Evolutionary conservation across 1,284 basidiomycete species (phyloP).

Genomic region (Cryptococcus maquisensis): DNA sequence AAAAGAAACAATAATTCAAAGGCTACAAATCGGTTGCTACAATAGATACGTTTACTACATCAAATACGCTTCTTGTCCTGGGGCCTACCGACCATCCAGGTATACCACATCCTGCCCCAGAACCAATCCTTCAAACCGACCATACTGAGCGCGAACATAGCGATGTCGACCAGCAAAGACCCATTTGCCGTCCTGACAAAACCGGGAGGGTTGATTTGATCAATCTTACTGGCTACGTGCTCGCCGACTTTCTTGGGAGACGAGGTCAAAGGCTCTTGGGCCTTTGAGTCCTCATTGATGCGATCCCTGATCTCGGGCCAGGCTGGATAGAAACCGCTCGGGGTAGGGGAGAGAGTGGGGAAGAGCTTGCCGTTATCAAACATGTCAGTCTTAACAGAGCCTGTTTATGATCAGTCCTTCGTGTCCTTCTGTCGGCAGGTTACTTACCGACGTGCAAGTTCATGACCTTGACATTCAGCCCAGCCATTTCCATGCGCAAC

Average conservation of each 20-base stretch:
- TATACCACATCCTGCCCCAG: not conserved
- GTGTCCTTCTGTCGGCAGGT: not conserved
- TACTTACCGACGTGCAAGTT: constrained; percentile 15
- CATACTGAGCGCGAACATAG: not conserved
- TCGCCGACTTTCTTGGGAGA: not conserved
- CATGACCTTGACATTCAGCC: constrained; percentile 15
- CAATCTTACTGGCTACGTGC: not conserved
- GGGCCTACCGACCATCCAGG: not conserved
- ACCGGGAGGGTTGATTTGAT: not conserved
- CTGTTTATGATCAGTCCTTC: not conserved
- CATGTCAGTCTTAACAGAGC: not conserved
- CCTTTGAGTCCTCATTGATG: not conserved
- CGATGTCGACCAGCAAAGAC: not conserved
- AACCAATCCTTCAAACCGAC: constrained; percentile 2
- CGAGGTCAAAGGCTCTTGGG: too few species aligned
- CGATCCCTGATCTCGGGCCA: not conserved
- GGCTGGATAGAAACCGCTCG: not conserved
- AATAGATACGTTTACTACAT: not conserved
- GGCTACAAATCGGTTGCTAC: too few species aligned
- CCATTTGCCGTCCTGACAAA: not conserved
- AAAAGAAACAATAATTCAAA: too few species aligned
- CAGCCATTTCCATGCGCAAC: constrained; percentile 13
- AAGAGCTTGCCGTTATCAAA: not conserved
- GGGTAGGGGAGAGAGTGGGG: not conserved
- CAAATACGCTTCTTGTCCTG: not conserved